Percentiles rank a stretch among this genome's conserved stretches.
Evolutionary conservation across 2,329 filamentous ascomycete genomes (phyloP).

Genomic region (Fusarium concolor): DNA sequence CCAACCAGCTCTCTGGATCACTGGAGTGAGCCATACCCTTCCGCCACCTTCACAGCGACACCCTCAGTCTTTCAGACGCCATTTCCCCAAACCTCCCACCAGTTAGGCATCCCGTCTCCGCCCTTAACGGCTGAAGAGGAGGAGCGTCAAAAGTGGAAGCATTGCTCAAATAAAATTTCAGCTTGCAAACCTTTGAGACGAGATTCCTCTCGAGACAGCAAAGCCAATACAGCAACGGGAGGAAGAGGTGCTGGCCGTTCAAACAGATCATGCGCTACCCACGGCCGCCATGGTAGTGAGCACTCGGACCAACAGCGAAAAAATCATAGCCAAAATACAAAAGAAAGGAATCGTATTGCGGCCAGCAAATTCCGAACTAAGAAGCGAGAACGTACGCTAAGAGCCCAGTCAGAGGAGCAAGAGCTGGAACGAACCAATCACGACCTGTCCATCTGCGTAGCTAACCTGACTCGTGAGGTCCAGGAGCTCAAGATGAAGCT

Average conservation of each 20-base stretch:
- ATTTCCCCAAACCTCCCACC: not conserved
- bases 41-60: not conserved
- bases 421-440: slow-evolving; percentile 26
- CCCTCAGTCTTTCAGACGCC: not conserved
- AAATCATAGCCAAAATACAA: not conserved
- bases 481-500: slow-evolving; percentile 38
- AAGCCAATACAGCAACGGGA: not conserved
- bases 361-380: slow-evolving; percentile 34
- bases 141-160: not conserved
- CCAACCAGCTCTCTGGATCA: not conserved
- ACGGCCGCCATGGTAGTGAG: not conserved
- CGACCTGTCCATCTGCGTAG: slow-evolving; percentile 17
- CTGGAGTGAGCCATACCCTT: not conserved
- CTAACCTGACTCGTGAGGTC: slow-evolving; percentile 30
- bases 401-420: slow-evolving; percentile 20
- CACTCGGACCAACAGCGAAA: not conserved
- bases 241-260: not conserved
- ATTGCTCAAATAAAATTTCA: not conserved
- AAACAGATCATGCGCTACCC: not conserved
- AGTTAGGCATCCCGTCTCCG: not conserved
- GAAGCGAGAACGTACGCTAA: slow-evolving; percentile 24
- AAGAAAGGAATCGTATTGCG: slow-evolving; percentile 16
- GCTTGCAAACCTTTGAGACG: not conserved
- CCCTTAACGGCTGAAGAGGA: not conserved
- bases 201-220: not conserved